A percentile compares a stretch with the other conserved stretches of the same genome.
phyloP scores from a whole-genome alignment of 352 stramenopile genomes.

The Pythium myriotylum region DNA sequence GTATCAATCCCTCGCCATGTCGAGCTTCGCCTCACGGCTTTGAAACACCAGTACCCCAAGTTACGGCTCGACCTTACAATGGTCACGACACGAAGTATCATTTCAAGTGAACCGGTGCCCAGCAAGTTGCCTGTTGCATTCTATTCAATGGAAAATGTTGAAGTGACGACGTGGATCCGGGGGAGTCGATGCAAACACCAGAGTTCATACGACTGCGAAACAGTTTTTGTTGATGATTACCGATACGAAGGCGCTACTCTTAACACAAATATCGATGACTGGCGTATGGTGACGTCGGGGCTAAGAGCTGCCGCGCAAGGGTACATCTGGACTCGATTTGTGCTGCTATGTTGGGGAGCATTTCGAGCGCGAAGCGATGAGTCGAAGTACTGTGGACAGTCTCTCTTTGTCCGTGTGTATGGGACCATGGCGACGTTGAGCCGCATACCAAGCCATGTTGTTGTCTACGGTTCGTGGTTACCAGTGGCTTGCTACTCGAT shows the following conservation, averaged over 20 bases:
- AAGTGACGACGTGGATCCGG: conserved; percentile 25
- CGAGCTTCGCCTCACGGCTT: conserved; percentile 2
- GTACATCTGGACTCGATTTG: conserved; percentile 27
- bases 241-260: conserved; percentile 27
- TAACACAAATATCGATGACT: conserved; percentile 11
- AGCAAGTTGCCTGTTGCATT: conserved; percentile 14
- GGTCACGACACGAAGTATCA: conserved; percentile 18
- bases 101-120: neutral
- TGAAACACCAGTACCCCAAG: conserved; percentile 15
- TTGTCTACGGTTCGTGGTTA: conserved; percentile 34
- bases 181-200: neutral
- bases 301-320: conserved; percentile 17
- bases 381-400: neutral
- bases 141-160: conserved; percentile 20
- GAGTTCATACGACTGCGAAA: neutral
- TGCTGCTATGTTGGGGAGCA: conserved; percentile 1
- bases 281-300: neutral
- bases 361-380: conserved; percentile 10
- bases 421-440: conserved; percentile 8
- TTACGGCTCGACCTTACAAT: conserved; percentile 17
- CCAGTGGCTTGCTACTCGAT: conserved; percentile 31
- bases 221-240: conserved; percentile 29
- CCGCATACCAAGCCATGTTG: conserved; percentile 31
- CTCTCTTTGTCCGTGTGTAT: neutral
- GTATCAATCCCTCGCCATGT: conserved; percentile 17